Evolutionary conservation across 2,329 filamentous ascomycete species (phyloP), one percentile per base, ranked within the genome.

Genomic region (Exserohilum rostratum): DNA sequence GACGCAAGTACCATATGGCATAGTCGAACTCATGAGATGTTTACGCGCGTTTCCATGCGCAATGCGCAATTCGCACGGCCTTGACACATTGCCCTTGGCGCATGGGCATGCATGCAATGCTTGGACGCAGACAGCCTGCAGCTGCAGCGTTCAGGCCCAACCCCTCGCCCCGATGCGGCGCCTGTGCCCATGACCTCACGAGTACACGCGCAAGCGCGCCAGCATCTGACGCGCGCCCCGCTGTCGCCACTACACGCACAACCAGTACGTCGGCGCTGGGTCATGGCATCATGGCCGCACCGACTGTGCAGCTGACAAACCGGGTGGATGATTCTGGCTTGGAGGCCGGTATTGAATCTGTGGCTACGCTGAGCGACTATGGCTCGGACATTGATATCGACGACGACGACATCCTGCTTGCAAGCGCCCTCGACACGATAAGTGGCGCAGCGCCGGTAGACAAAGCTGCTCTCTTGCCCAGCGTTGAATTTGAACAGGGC

Each of bases 311-410:
- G 54, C 46, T 46, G 33, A 58, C 54, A 18, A 53, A 55, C 18
- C 13, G 50, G 30, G 50, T 43, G 13, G 86, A 83, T 71, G 85
- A 87, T 61, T 88, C 88, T 80, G 86, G 85, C 57, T 86, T 84
- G 5, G 86, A 89, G 57, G 81, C 88, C 61, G 81, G 83, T 6
- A 72, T 79, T 3, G 82, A 84, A 59, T 64, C 61, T 18, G 22
- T 62, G 27, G 34, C 58, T 33, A 50, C 63, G n/a, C 49, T 57
- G 55, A 87, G 83, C 71, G 85, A 88, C 63, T 89, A 89, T 80
- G 86, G 85, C 55, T 87, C 84, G 2, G 86, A 89, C 54, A 82
- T 88, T 61, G 77, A 79, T 10, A 81, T 86, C 60, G 84, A 87
- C 65, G 84, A 87, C 65, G 84, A 87, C 74, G 81, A 85, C 58